Percentiles rank a stretch among this genome's conserved stretches.
Evolutionary conservation across 2,329 filamentous ascomycete genomes (phyloP).

Genomic region (Beauveria sp.): DNA sequence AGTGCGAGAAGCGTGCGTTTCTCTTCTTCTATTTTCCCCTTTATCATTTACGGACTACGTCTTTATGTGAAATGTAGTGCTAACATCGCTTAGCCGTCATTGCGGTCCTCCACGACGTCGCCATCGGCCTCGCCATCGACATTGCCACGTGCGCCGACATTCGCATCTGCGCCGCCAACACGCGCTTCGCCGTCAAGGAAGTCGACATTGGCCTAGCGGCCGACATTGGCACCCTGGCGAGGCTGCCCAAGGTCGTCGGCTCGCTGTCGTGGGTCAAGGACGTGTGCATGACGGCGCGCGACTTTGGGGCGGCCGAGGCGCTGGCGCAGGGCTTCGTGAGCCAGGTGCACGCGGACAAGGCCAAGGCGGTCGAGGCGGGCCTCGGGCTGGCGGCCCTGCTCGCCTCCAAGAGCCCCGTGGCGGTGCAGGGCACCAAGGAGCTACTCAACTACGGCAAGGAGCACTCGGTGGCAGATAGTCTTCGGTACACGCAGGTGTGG

Average conservation of each 20-base stretch:
- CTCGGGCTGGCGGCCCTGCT: slow-evolving; percentile 58
- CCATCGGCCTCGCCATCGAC: slow-evolving; percentile 72
- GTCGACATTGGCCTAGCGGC: slow-evolving; percentile 76
- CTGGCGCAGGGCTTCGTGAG: slow-evolving; percentile 63
- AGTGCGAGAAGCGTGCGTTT: slow-evolving; percentile 74
- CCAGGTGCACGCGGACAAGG: slow-evolving; percentile 56
- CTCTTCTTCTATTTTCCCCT: background rate
- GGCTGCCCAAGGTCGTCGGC: slow-evolving; percentile 66
- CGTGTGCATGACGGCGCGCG: slow-evolving; percentile 61
- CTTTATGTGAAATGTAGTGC: background rate
- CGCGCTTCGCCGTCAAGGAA: slow-evolving; percentile 67
- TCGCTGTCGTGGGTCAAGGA: slow-evolving; percentile 73
- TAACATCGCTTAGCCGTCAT: slow-evolving; percentile 56
- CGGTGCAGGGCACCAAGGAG: slow-evolving; percentile 82
- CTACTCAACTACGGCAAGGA: slow-evolving; percentile 76
- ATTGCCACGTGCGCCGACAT: slow-evolving; percentile 64
- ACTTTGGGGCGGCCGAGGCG: slow-evolving; percentile 64
- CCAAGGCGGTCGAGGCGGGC: slow-evolving; percentile 53
- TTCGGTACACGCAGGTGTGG: slow-evolving; percentile 83
- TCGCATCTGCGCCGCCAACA: slow-evolving; percentile 52
- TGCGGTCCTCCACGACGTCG: slow-evolving; percentile 69
- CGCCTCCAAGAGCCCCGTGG: slow-evolving; percentile 77
- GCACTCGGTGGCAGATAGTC: slow-evolving; percentile 65
- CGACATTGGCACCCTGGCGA: slow-evolving; percentile 67
- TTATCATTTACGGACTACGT: no score